A percentile compares a stretch with the other conserved stretches of the same genome.
Conservation (phyloP, 2,329 filamentous ascomycete species). For the Talaromyces sp. region DNA sequence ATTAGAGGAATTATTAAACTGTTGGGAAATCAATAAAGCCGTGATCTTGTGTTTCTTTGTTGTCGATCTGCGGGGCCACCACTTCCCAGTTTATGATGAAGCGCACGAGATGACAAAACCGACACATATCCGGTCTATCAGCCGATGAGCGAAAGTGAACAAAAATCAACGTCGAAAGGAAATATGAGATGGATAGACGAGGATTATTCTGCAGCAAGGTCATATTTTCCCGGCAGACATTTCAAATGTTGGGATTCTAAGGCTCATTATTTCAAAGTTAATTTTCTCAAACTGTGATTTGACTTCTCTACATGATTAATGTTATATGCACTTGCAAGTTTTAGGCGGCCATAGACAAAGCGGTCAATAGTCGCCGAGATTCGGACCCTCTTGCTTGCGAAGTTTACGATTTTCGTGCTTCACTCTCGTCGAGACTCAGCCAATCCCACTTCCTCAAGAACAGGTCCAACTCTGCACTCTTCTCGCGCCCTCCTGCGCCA, state of each 20-base stretch:
- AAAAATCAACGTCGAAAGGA: not conserved
- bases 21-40: not conserved
- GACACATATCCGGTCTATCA: not conserved
- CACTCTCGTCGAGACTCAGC: not conserved
- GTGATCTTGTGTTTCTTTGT: not conserved
- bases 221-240: no score
- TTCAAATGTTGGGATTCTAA: no score
- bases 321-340: not conserved
- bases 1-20: not conserved
- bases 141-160: not conserved
- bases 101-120: not conserved
- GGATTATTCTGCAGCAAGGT: no score
- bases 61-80: not conserved
- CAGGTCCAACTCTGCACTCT: conserved; percentile 8
- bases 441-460: conserved; percentile 8
- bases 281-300: not conserved
- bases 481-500: not conserved
- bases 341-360: not conserved
- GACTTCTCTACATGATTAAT: not conserved
- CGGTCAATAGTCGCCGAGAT: not conserved
- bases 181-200: not conserved
- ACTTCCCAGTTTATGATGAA: not conserved
- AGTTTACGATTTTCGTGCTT: not conserved
- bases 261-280: not conserved
- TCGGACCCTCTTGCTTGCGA: not conserved